Base-by-base conservation (phyloP, 148 eudicot species). In the Rhododendron griersonianum region DNA sequence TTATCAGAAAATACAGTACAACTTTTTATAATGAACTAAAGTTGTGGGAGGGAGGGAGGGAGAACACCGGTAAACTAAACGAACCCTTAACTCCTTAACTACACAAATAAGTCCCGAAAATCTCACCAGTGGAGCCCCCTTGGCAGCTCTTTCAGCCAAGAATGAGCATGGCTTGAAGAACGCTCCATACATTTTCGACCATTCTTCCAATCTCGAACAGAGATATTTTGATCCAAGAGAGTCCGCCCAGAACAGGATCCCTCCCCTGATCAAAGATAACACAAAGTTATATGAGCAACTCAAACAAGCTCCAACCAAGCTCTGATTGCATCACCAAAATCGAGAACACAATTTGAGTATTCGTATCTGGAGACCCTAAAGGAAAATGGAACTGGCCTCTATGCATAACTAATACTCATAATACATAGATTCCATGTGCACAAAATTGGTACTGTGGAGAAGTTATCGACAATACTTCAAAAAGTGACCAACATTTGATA, bases 211-310 rank as follows among this genome's bases (percentile, higher is more conserved):
- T 87, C 92, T 93, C 41, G 98, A 92, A 86, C 85, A 91, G 15
- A 96, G 92, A 85, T 96, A 96, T 82, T 96, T 95, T 45, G 97
- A 95, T 85, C 98, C 99, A 86, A 94, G 85, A 87, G 96, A 51
- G 90, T 96, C 97, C 3, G 95, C 99, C 98, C 98, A 96, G 88
- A 94, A 96, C 92, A 95, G 50, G 30, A 96, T 90, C 75, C 99
- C 99, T 44, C 99, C 99, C 91, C 99, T 96, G 90, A 79, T 47
- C 30, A 81, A 51, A 71, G 35, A 81, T 51, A 47, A 57, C 30
- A n/a, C 50, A 47, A 16, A 50, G 76, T 73, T n/a, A 79, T 9
- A 74, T 47, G 25, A 14, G 81, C 77, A 82, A 57, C 37, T 41
- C 41, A 4, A 30, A 71, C 15, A 1, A n/a, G n/a, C 71, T 65